Conservation (phyloP, 2,329 filamentous ascomycete species). For the Sclerotiophoma versabilis region DNA sequence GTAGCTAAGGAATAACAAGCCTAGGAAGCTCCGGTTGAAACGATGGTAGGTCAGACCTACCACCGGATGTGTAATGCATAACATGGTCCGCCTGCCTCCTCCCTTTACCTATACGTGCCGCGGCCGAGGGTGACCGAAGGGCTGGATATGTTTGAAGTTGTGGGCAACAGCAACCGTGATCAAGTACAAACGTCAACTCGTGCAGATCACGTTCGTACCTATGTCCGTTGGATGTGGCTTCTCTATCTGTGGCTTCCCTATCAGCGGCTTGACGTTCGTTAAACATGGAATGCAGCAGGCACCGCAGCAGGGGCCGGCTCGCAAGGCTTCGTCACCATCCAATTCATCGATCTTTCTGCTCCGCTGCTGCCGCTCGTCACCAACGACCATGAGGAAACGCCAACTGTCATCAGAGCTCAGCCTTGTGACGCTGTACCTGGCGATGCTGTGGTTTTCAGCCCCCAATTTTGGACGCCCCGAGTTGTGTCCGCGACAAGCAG, state of each 20-base stretch:
- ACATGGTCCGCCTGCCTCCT: not conserved
- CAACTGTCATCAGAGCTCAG: not conserved
- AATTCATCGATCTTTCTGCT: not conserved
- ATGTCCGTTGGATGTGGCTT: not conserved
- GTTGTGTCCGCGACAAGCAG: slow-evolving; percentile 12
- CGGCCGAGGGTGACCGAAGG: not conserved
- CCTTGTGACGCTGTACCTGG: not conserved
- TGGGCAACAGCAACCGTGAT: not conserved
- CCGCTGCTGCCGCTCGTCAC: not conserved
- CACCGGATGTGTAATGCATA: not conserved
- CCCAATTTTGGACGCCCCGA: slow-evolving; percentile 5
- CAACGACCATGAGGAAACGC: not conserved
- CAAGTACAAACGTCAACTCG: not conserved
- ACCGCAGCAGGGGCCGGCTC: not conserved
- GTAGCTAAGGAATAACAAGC: not conserved
- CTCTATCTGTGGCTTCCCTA: not conserved
- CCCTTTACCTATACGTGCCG: not conserved
- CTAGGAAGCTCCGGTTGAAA: not conserved
- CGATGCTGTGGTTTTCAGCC: not conserved
- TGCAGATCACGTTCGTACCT: slow-evolving; percentile 1
- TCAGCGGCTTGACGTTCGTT: not conserved
- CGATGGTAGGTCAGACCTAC: too few species aligned
- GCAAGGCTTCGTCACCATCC: not conserved
- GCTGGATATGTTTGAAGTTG: not conserved
- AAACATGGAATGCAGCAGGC: not conserved